Evolutionary conservation across 768 basidiomycete genomes (phyloP).

Genomic region (Leccinum uliginosum): DNA sequence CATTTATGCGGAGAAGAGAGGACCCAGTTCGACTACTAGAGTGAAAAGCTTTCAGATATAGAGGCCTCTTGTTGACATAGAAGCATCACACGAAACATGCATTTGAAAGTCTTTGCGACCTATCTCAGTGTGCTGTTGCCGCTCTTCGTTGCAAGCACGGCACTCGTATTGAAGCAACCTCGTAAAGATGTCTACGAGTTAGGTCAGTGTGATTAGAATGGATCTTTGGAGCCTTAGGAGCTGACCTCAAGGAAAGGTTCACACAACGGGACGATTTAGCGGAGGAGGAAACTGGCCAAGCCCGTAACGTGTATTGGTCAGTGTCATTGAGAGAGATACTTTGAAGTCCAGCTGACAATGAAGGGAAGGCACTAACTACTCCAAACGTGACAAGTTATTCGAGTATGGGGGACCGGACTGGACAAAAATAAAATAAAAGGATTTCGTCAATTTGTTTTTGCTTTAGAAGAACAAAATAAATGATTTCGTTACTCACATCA

Average conservation of each 20-base stretch:
- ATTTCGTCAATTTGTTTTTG: too few relatives aligned
- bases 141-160: conserved; percentile 1
- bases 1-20: neutral
- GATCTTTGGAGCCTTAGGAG: neutral
- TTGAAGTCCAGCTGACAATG: too few relatives aligned
- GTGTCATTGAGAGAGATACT: too few relatives aligned
- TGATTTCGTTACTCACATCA: too few relatives aligned
- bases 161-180: neutral
- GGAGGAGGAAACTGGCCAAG: neutral
- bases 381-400: too few relatives aligned
- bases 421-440: too few relatives aligned
- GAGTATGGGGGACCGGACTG: too few relatives aligned
- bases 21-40: neutral
- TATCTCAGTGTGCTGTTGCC: neutral
- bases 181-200: neutral
- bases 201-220: neutral
- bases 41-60: neutral
- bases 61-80: neutral
- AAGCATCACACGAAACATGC: neutral
- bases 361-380: too few relatives aligned
- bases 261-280: neutral
- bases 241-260: neutral
- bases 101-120: neutral
- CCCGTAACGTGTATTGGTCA: too few relatives aligned
- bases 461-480: too few relatives aligned